These are phyloP conservation scores for Fusarium ambrosium DNA, from an alignment of 2,329 filamentous ascomycete genomes.

Conservation along the genomic window DNA sequence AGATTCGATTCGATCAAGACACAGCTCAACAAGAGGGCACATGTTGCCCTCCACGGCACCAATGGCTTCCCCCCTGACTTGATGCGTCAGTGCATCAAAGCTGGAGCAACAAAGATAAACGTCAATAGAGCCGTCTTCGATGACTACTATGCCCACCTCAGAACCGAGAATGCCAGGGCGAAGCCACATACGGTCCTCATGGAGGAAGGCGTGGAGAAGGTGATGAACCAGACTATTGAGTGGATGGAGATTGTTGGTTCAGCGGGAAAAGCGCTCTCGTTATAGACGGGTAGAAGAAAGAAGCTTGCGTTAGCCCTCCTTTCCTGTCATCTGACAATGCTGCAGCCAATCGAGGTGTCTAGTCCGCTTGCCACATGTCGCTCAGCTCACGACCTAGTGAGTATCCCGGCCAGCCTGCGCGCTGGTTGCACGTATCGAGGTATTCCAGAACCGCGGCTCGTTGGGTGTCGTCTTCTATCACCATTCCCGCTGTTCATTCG, in stretches of 20 bases:
- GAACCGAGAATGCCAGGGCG: background rate
- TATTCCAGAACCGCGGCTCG: background rate
- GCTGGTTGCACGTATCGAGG: background rate
- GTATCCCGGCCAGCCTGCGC: conserved; percentile 10
- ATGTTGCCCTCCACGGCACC: conserved; percentile 67
- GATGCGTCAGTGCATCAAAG: conserved; percentile 63
- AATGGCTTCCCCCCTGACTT: conserved; percentile 66
- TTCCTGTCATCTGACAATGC: background rate
- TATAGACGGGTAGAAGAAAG: background rate
- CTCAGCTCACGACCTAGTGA: conserved; percentile 9
- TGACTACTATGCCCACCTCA: conserved; percentile 18
- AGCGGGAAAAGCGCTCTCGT: background rate
- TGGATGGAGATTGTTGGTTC: background rate
- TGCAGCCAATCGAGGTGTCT: background rate
- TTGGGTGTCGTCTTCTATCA: background rate
- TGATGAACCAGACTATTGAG: background rate
- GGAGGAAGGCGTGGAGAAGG: background rate
- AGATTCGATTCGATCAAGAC: conserved; percentile 53
- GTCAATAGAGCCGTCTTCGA: conserved; percentile 67
- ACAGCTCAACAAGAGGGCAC: conserved; percentile 47
- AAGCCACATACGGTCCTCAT: background rate
- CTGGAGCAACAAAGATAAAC: conserved; percentile 68
- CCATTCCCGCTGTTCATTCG: background rate
- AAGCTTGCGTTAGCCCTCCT: background rate
- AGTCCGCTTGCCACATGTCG: background rate